Conservation (phyloP, 2,329 filamentous ascomycete species). For the Trichoderma cornu-damae region DNA sequence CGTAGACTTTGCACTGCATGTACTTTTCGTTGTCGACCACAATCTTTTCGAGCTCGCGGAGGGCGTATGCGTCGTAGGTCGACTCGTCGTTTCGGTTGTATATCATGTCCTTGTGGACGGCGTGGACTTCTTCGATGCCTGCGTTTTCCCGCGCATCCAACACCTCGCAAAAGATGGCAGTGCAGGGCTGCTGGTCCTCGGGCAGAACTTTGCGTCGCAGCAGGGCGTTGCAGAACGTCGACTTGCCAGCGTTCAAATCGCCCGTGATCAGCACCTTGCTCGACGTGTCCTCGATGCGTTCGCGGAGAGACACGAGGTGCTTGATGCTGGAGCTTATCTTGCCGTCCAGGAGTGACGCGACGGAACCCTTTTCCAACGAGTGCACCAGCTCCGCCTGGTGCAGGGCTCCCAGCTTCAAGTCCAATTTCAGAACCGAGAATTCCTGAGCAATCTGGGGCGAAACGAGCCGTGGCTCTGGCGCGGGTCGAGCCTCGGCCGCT, state of each 20-base stretch:
- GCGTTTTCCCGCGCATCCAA: constrained; percentile 87
- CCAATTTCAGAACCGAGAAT: constrained; percentile 91
- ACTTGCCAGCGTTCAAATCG: constrained; percentile 95
- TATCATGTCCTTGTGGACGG: constrained; percentile 71
- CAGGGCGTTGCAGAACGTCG: constrained; percentile 97
- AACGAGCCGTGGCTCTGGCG: constrained; percentile 73
- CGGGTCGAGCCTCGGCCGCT: constrained; percentile 55
- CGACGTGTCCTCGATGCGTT: constrained; percentile 93
- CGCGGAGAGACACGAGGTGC: constrained; percentile 78
- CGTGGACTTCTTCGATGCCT: constrained; percentile 90
- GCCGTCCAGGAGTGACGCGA: constrained; percentile 84
- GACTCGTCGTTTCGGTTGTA: constrained; percentile 91
- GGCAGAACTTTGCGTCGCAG: constrained; percentile 86
- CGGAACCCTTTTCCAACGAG: constrained; percentile 85
- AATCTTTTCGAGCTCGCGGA: constrained; percentile 78
- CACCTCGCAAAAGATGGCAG: constrained; percentile 97
- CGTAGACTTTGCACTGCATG: constrained; percentile 93
- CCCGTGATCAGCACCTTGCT: constrained; percentile 96
- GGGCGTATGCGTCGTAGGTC: constrained; percentile 80
- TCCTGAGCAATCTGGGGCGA: constrained; percentile 91
- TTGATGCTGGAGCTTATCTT: constrained; percentile 93
- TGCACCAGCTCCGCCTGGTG: constrained; percentile 90
- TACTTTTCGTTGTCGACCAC: constrained; percentile 85
- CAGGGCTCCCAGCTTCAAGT: constrained; percentile 81
- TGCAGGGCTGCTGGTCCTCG: constrained; percentile 96